phyloP scores from a whole-genome alignment of 2,329 filamentous ascomycete species.

The Hymenotorrendiella dingleyae region DNA sequence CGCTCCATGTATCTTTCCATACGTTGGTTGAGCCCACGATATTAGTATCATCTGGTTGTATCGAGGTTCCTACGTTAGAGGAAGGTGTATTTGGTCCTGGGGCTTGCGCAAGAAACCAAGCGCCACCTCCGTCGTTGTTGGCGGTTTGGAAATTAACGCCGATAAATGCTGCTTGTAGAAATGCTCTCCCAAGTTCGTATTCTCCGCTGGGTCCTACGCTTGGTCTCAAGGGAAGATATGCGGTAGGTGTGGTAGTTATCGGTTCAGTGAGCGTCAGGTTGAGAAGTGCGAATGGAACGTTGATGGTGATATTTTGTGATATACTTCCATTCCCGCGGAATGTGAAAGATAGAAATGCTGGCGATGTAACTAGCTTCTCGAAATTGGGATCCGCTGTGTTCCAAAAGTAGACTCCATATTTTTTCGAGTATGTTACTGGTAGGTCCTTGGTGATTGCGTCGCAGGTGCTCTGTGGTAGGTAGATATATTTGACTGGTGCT shows the following conservation, averaged over 20 bases:
- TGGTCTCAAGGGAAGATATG: slow-evolving; percentile 11
- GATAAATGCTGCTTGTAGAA: slow-evolving; percentile 34
- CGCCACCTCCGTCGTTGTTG: background rate
- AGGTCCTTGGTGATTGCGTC: slow-evolving; percentile 30
- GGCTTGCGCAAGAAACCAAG: slow-evolving; percentile 29
- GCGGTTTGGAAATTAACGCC: slow-evolving; percentile 27
- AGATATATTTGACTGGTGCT: slow-evolving; percentile 28
- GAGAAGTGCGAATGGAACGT: slow-evolving; percentile 17
- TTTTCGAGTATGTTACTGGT: slow-evolving; percentile 27
- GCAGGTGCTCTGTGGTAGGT: slow-evolving; percentile 32
- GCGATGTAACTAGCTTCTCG: slow-evolving; percentile 29
- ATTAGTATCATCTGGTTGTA: slow-evolving; percentile 6
- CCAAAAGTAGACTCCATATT: slow-evolving; percentile 32
- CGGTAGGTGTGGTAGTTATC: slow-evolving; percentile 9
- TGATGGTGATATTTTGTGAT: slow-evolving; percentile 29
- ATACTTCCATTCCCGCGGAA: slow-evolving; percentile 23
- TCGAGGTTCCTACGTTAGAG: slow-evolving; percentile 1
- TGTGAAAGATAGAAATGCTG: slow-evolving; percentile 32
- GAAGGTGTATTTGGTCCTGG: slow-evolving; percentile 20
- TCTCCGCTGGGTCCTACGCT: slow-evolving; percentile 1
- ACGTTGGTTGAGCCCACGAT: slow-evolving; percentile 10
- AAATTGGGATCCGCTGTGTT: slow-evolving; percentile 25
- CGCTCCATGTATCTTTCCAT: slow-evolving; percentile 16
- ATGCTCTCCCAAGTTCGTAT: slow-evolving; percentile 31
- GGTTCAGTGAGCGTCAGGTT: slow-evolving; percentile 15